Conservation (phyloP, 108 stramenopile genomes). For the Seminavis robusta region DNA sequence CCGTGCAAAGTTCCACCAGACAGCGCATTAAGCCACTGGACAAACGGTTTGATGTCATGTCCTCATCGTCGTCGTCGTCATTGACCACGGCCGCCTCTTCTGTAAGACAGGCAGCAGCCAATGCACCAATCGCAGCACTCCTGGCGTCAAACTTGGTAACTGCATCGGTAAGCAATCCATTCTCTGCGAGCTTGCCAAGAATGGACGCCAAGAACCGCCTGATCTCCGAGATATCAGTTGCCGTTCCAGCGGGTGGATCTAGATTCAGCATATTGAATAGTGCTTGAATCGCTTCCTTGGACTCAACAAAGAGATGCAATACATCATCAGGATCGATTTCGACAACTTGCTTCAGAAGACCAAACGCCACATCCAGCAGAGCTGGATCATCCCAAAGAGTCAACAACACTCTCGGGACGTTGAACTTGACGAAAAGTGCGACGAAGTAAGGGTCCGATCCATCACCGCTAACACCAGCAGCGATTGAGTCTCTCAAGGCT, state of each 20-base stretch:
- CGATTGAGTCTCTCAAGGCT: conserved; percentile 33
- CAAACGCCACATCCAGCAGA: conserved; percentile 50
- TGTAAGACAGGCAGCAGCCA: conserved; percentile 60
- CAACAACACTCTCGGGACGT: conserved; percentile 59
- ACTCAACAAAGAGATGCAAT: conserved; percentile 49
- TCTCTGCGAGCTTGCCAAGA: conserved; percentile 53
- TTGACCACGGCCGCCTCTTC: conserved; percentile 38
- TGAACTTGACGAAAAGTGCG: conserved; percentile 43
- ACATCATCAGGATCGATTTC: conserved; percentile 40
- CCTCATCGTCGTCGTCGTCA: conserved; percentile 53
- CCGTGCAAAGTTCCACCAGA: conserved; percentile 50
- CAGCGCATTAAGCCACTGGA: conserved; percentile 58
- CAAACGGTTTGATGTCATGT: conserved; percentile 37
- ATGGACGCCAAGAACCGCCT: conserved; percentile 40
- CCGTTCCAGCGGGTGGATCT: conserved; percentile 9
- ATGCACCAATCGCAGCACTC: conserved; percentile 60
- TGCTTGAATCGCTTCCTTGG: conserved; percentile 46
- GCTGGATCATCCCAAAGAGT: conserved; percentile 53
- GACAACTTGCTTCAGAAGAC: conserved; percentile 44
- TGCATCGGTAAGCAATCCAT: conserved; percentile 47
- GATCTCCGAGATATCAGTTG: conserved; percentile 30
- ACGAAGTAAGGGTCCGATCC: conserved; percentile 33
- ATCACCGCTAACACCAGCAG: background rate
- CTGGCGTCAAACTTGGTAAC: conserved; percentile 49
- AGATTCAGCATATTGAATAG: conserved; percentile 67